Evolutionary conservation across 176 grass and related monocot genomes (phyloP), one percentile per base, ranked within the genome.

Genomic region (Sorghum bicolor): DNA sequence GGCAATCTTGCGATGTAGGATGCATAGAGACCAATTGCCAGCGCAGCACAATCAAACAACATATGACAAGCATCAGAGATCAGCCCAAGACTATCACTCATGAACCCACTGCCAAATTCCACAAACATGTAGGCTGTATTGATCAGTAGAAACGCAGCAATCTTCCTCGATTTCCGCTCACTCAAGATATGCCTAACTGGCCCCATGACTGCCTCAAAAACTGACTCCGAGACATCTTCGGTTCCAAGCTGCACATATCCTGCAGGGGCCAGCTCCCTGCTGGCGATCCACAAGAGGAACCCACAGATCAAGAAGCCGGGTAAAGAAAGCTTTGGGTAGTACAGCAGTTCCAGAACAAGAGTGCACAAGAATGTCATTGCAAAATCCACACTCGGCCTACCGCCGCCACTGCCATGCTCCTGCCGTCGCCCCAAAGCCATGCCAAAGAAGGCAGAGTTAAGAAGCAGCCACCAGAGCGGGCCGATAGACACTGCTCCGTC

Each of bases 11-110:
- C 86, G 22, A 94, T 95, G 72, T 98, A 98, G 1, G 96, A 94
- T 0, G 96, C 93, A 65, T 98, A 98, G 12, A 98, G 87, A 22
- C 96, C 96, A 40, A 98, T 98, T 36, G 86, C 96, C 74, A 98
- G 66, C 0, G 96, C 93, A 72, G 91, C 96, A 79, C 96, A 98
- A 83, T 98, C 96, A 77, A 98, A 98, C 67, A 98, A 60, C 96
- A 98, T 98, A 74, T 98, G 96, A 43, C 96, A 98, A 64, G 96
- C 96, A 45, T 98, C 96, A 10, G 93, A 98, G 67, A 98, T 95
- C 82, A 98, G 31, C 45, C 93, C 96, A 67, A 98, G 89, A 66
- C 96, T 98, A 80, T 98, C 94, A 57, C 96, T 96, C 96, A 96
- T 94, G 90, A 98, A 98, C 60, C 96, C 93, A 2, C 83, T 85